Evolutionary conservation across 345 rosid species (phyloP), one percentile per base, ranked within the genome.

Genomic region (Camelina hispida): DNA sequence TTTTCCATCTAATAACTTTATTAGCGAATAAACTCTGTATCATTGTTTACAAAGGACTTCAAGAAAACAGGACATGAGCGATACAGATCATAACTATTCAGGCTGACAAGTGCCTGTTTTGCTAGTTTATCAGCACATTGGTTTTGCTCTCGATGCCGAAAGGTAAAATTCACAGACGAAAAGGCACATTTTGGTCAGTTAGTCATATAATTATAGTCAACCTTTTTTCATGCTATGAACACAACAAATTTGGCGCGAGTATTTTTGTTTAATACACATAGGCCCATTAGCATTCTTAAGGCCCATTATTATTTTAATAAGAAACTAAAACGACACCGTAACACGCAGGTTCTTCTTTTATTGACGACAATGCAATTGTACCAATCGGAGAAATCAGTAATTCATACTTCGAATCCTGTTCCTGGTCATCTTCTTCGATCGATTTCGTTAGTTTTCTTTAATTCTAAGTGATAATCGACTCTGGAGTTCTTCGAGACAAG

Each of bases 161-260:
- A n/a, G n/a, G n/a, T n/a, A n/a, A n/a, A n/a, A n/a, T n/a, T n/a
- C n/a, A n/a, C n/a, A n/a, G n/a, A n/a, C n/a, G n/a, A n/a, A n/a
- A n/a, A n/a, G n/a, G n/a, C n/a, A 32, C 62, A n/a, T n/a, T 57
- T 32, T 57, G 15, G 62, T 57, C 62, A 16, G 42, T 57, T 34
- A 34, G 1, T 34, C 37, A 34, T 34, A 34, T 34, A 34, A 32
- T 7, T 34, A 28, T 28, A 28, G 30, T 28, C 37, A 34, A 34
- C 37, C 37, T 25, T 34, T 32, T 34, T 6, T 37, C 37, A 34
- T 34, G 37, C 37, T 34, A 34, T 34, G 37, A 34, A 34, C 9
- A 34, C 1, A 34, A 32, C 30, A 28, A 28, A 28, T 4, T 8
- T 30, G 42, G 22, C 62, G 32, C 13, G 16, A 40, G 37, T 34